Evolutionary conservation across 2,329 filamentous ascomycete species (phyloP).

Genomic region (Paecilomyces niveus): DNA sequence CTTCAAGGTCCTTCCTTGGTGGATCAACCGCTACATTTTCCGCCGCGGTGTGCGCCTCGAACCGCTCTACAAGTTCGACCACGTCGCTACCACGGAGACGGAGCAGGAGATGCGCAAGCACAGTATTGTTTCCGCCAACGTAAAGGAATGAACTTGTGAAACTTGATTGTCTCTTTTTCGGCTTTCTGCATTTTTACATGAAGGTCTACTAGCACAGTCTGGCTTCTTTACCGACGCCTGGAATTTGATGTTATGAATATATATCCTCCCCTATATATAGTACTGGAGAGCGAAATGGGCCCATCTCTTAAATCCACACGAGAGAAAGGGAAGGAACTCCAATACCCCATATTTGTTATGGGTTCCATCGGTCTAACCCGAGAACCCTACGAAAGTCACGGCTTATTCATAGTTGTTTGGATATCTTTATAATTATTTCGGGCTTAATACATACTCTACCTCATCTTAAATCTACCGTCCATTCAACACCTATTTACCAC

Average conservation of each 20-base stretch:
- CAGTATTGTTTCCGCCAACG: background rate
- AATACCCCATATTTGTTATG: too few species aligned
- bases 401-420: too few species aligned
- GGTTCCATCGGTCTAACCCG: too few species aligned
- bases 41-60: conserved; percentile 41
- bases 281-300: too few species aligned
- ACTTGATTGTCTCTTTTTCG: background rate
- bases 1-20: conserved; percentile 52
- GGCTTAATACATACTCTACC: too few species aligned
- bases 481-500: too few species aligned
- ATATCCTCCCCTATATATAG: background rate
- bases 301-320: background rate
- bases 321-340: background rate
- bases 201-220: too few species aligned
- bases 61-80: conserved; percentile 46
- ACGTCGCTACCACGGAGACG: conserved; percentile 3
- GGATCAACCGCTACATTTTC: conserved; percentile 52
- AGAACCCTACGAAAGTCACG: too few species aligned
- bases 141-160: background rate
- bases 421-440: too few species aligned
- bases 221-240: too few species aligned
- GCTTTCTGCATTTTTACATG: background rate
- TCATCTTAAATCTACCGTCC: too few species aligned
- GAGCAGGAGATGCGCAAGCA: conserved; percentile 1
- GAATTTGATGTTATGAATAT: background rate